Evolutionary conservation across 495 filamentous ascomycete species (phyloP).

Genomic region (Penicillium paxilli): DNA sequence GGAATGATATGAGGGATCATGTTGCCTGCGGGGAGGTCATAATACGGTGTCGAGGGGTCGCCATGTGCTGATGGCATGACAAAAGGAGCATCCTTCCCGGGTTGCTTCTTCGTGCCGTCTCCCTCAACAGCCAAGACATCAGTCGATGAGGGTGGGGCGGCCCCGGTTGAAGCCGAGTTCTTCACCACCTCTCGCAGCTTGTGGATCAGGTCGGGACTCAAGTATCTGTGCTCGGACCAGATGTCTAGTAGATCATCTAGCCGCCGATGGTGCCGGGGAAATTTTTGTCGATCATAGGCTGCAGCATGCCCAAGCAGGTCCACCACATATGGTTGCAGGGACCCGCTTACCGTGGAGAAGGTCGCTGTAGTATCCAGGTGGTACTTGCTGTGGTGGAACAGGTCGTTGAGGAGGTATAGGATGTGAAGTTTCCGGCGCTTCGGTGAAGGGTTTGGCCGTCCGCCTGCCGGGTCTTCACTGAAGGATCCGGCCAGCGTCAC

Average conservation of each 20-base stretch:
- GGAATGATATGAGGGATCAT: slow-evolving; percentile 76
- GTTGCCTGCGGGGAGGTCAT: slow-evolving; percentile 84
- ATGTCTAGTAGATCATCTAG: slow-evolving; percentile 64
- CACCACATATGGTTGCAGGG: slow-evolving; percentile 60
- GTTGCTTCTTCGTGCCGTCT: slow-evolving; percentile 24
- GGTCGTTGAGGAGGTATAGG: slow-evolving; percentile 80
- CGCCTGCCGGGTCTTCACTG: slow-evolving; percentile 23
- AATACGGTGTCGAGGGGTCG: slow-evolving; percentile 71
- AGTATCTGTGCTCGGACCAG: slow-evolving; percentile 76
- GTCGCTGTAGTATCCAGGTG: slow-evolving; percentile 44
- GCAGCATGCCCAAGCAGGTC: slow-evolving; percentile 63
- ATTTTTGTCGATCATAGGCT: slow-evolving; percentile 55
- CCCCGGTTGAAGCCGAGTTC: slow-evolving; percentile 35
- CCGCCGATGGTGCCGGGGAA: slow-evolving; percentile 66
- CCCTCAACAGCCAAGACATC: slow-evolving; percentile 22
- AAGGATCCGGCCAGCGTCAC: slow-evolving; percentile 65
- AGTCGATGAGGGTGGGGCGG: slow-evolving; percentile 19
- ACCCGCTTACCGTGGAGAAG: slow-evolving; percentile 56
- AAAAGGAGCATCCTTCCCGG: slow-evolving; percentile 59
- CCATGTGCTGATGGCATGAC: slow-evolving; percentile 77
- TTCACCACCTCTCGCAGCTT: slow-evolving; percentile 60
- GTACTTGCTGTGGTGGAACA: slow-evolving; percentile 75
- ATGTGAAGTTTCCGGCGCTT: slow-evolving; percentile 74
- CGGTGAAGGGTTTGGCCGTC: slow-evolving; percentile 46
- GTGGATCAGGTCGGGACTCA: slow-evolving; percentile 53